Conservation (phyloP, 768 basidiomycete genomes). For the Leccinum truebloodii region DNA sequence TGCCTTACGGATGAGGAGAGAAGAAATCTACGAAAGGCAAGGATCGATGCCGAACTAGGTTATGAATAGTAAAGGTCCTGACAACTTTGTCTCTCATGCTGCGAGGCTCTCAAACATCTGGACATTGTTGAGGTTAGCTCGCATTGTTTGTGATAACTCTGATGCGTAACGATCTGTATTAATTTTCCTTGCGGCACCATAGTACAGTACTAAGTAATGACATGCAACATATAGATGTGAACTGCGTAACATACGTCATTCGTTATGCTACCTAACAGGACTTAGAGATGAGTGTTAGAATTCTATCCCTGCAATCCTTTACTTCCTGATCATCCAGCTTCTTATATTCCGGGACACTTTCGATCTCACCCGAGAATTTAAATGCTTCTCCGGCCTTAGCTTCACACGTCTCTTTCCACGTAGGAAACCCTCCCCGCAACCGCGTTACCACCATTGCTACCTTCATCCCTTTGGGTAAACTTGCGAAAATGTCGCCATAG, state of each 20-base stretch:
- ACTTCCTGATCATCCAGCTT: conserved; percentile 15
- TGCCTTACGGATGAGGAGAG: conserved; percentile 42
- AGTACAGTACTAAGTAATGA: not conserved
- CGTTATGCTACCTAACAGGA: not conserved
- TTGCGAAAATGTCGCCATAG: conserved; percentile 17
- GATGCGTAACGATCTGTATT: not conserved
- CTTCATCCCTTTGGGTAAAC: conserved; percentile 16
- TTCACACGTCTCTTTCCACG: conserved; percentile 22
- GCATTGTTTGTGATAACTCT: conserved; percentile 3
- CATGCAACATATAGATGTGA: conserved; percentile 4
- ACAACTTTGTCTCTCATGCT: not conserved
- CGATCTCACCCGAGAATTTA: conserved; percentile 22
- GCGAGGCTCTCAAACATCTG: not conserved
- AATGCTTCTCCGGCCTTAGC: conserved; percentile 8
- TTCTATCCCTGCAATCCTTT: conserved; percentile 21
- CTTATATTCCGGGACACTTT: conserved; percentile 20
- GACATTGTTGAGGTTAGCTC: not conserved
- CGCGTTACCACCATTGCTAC: conserved; percentile 23
- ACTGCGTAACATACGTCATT: not conserved
- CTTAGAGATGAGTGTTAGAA: conserved; percentile 19
- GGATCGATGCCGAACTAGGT: conserved; percentile 63
- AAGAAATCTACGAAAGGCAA: conserved; percentile 55
- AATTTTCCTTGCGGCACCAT: not conserved
- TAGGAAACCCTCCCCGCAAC: conserved; percentile 8
- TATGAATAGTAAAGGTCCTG: conserved; percentile 41